Base-by-base conservation (phyloP, 2,329 filamentous ascomycete genomes). In the Botryosphaeria dothidea region DNA sequence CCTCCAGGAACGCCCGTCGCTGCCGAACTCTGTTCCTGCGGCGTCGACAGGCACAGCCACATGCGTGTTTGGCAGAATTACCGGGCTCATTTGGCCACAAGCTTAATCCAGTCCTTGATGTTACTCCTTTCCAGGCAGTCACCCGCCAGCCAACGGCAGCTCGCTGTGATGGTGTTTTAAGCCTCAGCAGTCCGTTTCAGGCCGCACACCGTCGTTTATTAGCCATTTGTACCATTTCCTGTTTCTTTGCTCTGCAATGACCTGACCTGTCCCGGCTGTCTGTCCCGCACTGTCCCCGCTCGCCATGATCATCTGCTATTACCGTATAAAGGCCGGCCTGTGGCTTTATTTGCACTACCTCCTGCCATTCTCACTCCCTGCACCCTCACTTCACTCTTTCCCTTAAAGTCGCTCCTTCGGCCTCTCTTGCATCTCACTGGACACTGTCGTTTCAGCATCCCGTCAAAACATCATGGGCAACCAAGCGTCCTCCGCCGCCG, bases 401-500 rank as follows among this genome's bases (percentile, higher is more conserved):
- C 38, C 23, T 60, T 23, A 46, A 60, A 46, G 29, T 15, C 27
- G 11, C 36, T 15, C 36, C 8, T 17, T 19, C 15, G 23, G 15
- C 34, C 21, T 2, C 17, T 9, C 21, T 41, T 25, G 15, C 13
- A 7, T 25, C 4, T 5, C 25, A 13, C 23, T 25, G 54, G 21
- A 43, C 36, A 57, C 38, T 31, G 27, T 17, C 49, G 29, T 34
- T 46, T 29, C 1, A 46, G 38, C 41, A 5, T 60, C 19, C 23
- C 15, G 13, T 19, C 27, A n/a, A n/a, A n/a, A n/a, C n/a, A 48
- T 36, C 11, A 77, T 77, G 75, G 74, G 74, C 15, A 75, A 75
- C 27, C 65, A 68, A 19, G 65, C 69, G 8, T 75, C 73, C 49
- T 71, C 71, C 7, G 64, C 71, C 5, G 66, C 73, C 7, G 69